Evolutionary conservation across 1,284 basidiomycete species (phyloP).

Genomic region (Mycosarcoma maydis): DNA sequence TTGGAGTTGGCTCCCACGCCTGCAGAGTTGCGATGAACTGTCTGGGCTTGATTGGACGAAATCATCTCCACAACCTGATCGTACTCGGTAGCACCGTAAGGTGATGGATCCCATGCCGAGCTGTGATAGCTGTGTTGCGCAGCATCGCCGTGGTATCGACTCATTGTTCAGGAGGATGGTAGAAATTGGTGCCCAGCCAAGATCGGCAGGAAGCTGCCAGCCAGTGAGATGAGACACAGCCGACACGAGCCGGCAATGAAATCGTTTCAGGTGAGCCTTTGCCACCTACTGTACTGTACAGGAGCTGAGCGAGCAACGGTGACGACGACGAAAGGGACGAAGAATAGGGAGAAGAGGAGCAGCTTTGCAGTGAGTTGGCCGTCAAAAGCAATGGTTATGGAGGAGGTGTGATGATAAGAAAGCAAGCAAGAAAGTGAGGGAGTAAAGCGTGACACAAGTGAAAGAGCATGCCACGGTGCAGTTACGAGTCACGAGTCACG

Average conservation of each 20-base stretch:
- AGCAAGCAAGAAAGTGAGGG: neutral
- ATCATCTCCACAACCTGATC: slow-evolving; percentile 19
- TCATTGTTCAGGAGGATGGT: slow-evolving; percentile 6
- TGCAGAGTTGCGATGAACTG: slow-evolving; percentile 24
- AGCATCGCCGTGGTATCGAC: slow-evolving; percentile 30
- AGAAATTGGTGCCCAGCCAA: neutral
- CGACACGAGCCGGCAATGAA: too few relatives aligned
- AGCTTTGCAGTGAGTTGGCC: too few relatives aligned
- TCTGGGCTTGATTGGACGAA: neutral
- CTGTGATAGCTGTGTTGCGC: slow-evolving; percentile 37
- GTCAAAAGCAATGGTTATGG: neutral
- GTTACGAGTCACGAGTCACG: too few relatives aligned
- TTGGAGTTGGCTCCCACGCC: slow-evolving; percentile 35
- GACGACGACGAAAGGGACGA: too few relatives aligned
- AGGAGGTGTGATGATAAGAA: neutral
- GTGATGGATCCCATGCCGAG: slow-evolving; percentile 37
- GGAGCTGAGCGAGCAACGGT: too few relatives aligned
- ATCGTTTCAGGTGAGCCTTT: too few relatives aligned
- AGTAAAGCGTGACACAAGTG: neutral
- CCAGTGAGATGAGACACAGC: too few relatives aligned
- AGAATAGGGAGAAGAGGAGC: too few relatives aligned
- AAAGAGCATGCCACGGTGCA: too few relatives aligned
- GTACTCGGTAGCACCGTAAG: slow-evolving; percentile 28
- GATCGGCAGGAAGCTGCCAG: too few relatives aligned
- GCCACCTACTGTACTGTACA: too few relatives aligned